Conservation (phyloP, 1,284 basidiomycete genomes). For the Moesziomyces antarcticus region DNA sequence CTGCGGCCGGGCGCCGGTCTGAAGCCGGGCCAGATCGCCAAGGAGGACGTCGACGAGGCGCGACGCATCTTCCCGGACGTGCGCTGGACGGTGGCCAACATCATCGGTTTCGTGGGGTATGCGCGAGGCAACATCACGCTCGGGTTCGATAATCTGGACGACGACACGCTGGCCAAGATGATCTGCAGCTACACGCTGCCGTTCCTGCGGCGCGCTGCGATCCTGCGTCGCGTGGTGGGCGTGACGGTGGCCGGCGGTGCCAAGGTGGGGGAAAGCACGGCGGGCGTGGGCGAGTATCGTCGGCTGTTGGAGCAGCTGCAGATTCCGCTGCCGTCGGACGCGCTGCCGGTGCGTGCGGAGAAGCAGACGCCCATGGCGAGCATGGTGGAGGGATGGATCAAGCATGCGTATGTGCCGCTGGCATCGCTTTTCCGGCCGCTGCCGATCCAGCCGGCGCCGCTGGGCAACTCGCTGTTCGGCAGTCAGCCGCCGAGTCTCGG, state of each 20-base stretch:
- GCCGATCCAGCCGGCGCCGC: conserved; percentile 56
- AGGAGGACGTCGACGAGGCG: conserved; percentile 48
- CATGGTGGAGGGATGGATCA: conserved; percentile 67
- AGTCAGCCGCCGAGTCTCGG: conserved; percentile 6
- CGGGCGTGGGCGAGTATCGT: conserved; percentile 54
- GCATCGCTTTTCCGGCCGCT: conserved; percentile 65
- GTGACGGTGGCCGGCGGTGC: conserved; percentile 1
- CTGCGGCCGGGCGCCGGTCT: conserved; percentile 41
- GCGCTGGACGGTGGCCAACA: conserved; percentile 64
- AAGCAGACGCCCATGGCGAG: conserved; percentile 63
- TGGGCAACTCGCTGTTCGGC: conserved; percentile 27
- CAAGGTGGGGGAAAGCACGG: background rate
- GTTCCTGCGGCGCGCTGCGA: conserved; percentile 89
- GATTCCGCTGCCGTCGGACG: conserved; percentile 57
- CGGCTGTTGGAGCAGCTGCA: conserved; percentile 52
- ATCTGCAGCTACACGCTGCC: conserved; percentile 90
- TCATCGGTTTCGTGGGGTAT: conserved; percentile 65
- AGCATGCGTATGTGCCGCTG: conserved; percentile 64
- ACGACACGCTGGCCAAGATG: conserved; percentile 77
- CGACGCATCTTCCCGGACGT: conserved; percentile 62
- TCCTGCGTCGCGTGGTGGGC: conserved; percentile 80
- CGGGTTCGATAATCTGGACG: conserved; percentile 65
- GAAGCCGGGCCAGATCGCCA: conserved; percentile 30
- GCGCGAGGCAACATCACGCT: conserved; percentile 66
- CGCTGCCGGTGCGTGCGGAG: conserved; percentile 56